Evolutionary conservation across 78 protist species (phyloP), one percentile per base, ranked within the genome.

Genomic region (Cavenderia fasciculata): DNA sequence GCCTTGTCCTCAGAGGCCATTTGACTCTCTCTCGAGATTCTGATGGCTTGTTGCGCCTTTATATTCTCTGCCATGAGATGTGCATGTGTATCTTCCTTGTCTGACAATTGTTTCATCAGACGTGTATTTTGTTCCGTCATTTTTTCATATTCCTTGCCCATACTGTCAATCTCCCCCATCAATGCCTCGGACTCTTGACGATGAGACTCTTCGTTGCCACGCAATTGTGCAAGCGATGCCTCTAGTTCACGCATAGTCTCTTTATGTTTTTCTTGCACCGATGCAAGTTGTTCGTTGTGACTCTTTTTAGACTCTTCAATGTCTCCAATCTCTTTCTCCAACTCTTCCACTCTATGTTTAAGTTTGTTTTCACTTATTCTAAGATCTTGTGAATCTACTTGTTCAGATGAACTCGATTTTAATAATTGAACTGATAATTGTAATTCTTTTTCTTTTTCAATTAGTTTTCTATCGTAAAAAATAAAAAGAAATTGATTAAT

Each of bases 11-110:
- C 86, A 41, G 49, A 52, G 43, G 78, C 46, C 16, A 47, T 19
- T 62, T 56, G 70, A 31, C 49, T 38, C 44, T 87, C 93, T 62
- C 36, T 87, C 5, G 76, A 46, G 12, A 63, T 12, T 33, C 93
- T 49, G 25, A 76, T 69, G 59, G 85, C 51, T 61, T 68, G 87
- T 59, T 87, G 78, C 43, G 93, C 40, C 16, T 66, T 74, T 10
- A 87, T 87, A 74, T 87, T 71, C 47, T 87, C 93, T 51, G 93
- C 93, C 84, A 74, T 87, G 36, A 87, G 33, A 41, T 59, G 84
- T 12, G 93, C 86, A 34, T 76, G 82, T 1, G 93, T 71, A 59
- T 87, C 93, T 27, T 87, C 93, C 71, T 72, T 87, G 18, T 87
- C 93, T 3, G 78, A 76, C 19, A 87, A n/a, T 51, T 74, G 93